phyloP scores from a whole-genome alignment of 768 basidiomycete genomes.

The Xanthoconium stramineum region DNA sequence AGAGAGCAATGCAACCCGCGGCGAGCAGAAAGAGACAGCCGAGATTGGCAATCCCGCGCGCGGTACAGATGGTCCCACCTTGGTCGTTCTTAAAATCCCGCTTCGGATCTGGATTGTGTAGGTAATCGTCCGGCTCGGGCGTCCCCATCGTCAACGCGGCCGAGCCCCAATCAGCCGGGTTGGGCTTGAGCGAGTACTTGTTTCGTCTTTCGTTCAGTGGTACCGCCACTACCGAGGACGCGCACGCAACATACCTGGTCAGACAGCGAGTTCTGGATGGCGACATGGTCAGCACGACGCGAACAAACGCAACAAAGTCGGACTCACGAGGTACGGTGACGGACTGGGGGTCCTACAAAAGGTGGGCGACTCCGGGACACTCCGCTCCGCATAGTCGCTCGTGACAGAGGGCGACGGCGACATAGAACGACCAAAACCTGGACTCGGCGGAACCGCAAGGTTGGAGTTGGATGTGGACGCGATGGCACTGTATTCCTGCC shows the following conservation, averaged over 20 bases:
- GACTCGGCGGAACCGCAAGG: constrained; percentile 18
- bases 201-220: background rate
- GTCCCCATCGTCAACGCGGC: constrained; percentile 39
- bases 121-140: constrained; percentile 59
- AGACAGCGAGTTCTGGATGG: constrained; percentile 25
- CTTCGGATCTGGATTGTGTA: constrained; percentile 61
- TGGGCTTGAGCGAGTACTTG: constrained; percentile 39
- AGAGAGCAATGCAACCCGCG: constrained; percentile 45
- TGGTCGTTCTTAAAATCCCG: constrained; percentile 52
- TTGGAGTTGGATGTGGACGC: constrained; percentile 24
- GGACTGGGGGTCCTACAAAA: constrained; percentile 27
- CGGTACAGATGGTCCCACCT: constrained; percentile 58
- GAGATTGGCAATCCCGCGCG: constrained; percentile 62
- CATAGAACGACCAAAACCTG: constrained; percentile 9
- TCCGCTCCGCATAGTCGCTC: constrained; percentile 15
- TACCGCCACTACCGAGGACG: background rate
- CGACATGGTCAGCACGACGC: background rate
- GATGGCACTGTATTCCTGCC: constrained; percentile 27
- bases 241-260: constrained; percentile 19
- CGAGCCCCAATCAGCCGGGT: constrained; percentile 51
- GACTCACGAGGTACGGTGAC: constrained; percentile 25
- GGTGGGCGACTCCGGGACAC: constrained; percentile 12
- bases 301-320: background rate
- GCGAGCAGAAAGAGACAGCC: constrained; percentile 63
- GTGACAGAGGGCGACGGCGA: constrained; percentile 19